Conservation (phyloP, 2,329 filamentous ascomycete species). For the Colletotrichum sp. region DNA sequence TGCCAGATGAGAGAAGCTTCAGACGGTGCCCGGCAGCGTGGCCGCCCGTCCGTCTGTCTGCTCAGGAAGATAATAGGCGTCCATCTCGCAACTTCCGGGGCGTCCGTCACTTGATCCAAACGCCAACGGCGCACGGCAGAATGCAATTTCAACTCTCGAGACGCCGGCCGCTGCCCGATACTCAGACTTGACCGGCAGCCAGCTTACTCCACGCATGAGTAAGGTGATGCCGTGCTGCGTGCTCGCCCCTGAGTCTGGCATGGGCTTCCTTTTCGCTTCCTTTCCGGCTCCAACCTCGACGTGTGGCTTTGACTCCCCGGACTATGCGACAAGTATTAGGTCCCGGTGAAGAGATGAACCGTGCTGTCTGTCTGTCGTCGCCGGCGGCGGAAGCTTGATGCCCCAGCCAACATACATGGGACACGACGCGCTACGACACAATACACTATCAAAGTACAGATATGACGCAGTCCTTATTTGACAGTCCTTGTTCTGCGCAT, state of each 20-base stretch:
- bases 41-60: not conserved
- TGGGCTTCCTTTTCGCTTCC: not conserved
- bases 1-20: not conserved
- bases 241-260: not conserved
- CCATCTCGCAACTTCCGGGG: not conserved
- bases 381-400: not conserved
- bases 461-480: not conserved
- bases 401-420: not conserved
- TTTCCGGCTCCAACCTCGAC: not conserved
- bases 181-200: slow-evolving; percentile 4
- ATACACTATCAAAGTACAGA: not conserved
- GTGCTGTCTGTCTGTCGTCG: not conserved
- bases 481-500: not conserved
- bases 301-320: slow-evolving; percentile 9
- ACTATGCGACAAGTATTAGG: not conserved
- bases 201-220: slow-evolving; percentile 6
- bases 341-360: not conserved
- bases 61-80: not conserved
- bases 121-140: slow-evolving; percentile 16
- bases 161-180: slow-evolving; percentile 12
- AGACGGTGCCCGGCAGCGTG: not conserved
- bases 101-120: slow-evolving; percentile 12
- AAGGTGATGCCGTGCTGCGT: not conserved
- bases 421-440: not conserved
- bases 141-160: not conserved